Conservation (phyloP, 768 basidiomycete genomes). For the Tylopilus plumbeoviolaceoides region DNA sequence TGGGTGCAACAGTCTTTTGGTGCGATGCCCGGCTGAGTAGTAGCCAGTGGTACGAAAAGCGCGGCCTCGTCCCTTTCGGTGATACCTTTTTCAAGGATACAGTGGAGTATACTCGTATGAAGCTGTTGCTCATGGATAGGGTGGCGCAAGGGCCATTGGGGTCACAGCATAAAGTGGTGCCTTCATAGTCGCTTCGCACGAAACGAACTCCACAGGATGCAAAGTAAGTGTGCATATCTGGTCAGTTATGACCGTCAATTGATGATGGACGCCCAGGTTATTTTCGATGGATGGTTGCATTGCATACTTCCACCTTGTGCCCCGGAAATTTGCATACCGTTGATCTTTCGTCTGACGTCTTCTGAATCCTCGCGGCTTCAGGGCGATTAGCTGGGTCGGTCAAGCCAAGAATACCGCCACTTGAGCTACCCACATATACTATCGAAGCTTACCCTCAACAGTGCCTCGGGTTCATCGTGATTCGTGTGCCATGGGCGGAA, state of each 20-base stretch:
- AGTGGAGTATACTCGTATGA: conserved; percentile 57
- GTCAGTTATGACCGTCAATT: conserved; percentile 5
- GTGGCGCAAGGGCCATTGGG: neutral
- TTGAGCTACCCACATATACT: conserved; percentile 1
- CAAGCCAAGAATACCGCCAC: conserved; percentile 3
- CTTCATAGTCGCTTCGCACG: neutral
- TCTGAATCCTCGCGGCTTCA: conserved; percentile 1
- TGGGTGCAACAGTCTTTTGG: conserved; percentile 45
- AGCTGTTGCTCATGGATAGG: conserved; percentile 25
- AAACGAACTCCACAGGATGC: neutral
- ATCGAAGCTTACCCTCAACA: too few species aligned
- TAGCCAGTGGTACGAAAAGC: conserved; percentile 47
- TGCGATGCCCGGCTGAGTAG: conserved; percentile 52
- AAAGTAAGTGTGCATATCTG: conserved; percentile 5
- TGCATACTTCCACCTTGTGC: conserved; percentile 15
- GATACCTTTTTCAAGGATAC: conserved; percentile 48
- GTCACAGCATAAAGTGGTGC: neutral
- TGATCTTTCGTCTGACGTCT: neutral
- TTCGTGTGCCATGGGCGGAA: neutral
- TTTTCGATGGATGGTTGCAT: conserved; percentile 2
- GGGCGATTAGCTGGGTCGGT: neutral
- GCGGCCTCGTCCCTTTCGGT: conserved; percentile 49
- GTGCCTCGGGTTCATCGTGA: neutral
- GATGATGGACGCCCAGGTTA: conserved; percentile 6
- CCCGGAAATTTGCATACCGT: conserved; percentile 2